phyloP scores from a whole-genome alignment of 352 stramenopile genomes.

The Globisporangium echinulatum region DNA sequence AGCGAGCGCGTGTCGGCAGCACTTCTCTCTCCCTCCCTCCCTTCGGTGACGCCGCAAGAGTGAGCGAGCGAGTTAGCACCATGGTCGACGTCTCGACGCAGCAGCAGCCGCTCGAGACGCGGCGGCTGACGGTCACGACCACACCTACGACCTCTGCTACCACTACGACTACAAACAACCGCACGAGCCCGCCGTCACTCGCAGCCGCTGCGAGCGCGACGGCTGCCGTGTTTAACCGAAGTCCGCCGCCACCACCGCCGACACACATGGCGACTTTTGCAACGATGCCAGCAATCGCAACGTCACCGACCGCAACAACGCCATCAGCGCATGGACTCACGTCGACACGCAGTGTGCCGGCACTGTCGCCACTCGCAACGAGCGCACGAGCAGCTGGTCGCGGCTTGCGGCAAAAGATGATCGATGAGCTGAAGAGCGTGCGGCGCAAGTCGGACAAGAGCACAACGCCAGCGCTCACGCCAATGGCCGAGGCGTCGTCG shows the following conservation, averaged over 20 bases:
- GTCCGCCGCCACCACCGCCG: not conserved
- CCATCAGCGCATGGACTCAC: not conserved
- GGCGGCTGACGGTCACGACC: not conserved
- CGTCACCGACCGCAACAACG: slow-evolving; percentile 1
- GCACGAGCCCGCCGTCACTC: not conserved
- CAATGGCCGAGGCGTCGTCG: slow-evolving; percentile 20
- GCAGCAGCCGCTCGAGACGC: slow-evolving; percentile 4
- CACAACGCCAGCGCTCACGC: slow-evolving; percentile 10
- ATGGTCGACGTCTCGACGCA: slow-evolving; percentile 26
- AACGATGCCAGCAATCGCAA: not conserved
- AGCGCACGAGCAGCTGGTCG: slow-evolving; percentile 12
- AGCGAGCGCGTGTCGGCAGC: too few relatives aligned
- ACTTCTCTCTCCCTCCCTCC: too few relatives aligned
- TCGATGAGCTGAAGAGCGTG: slow-evolving; percentile 68
- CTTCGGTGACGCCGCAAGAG: not conserved
- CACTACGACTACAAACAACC: not conserved
- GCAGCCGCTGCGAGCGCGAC: not conserved
- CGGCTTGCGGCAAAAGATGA: slow-evolving; percentile 46
- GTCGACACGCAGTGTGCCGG: not conserved
- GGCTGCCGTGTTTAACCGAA: not conserved
- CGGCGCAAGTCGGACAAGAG: slow-evolving; percentile 25
- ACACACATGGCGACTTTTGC: not conserved
- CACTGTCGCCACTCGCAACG: slow-evolving; percentile 7
- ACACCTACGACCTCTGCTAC: not conserved
- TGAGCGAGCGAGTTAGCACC: slow-evolving; percentile 4